Conservation (phyloP, 495 filamentous ascomycete species). For the Lasiosphaeria miniovina region DNA sequence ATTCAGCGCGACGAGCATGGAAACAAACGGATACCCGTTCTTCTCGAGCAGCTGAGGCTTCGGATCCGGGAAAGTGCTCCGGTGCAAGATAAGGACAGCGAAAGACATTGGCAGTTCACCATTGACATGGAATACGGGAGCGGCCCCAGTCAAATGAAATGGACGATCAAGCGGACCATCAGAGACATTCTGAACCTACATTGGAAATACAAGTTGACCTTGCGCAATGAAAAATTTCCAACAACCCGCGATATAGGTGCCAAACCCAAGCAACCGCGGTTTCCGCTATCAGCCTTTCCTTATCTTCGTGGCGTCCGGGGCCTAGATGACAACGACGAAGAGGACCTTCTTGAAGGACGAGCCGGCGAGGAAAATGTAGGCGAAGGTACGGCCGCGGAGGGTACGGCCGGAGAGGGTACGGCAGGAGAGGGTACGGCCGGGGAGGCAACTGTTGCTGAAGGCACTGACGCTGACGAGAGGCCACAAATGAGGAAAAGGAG, state of each 20-base stretch:
- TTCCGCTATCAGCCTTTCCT: constrained; percentile 87
- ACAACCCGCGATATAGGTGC: constrained; percentile 35
- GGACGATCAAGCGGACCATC: constrained; percentile 84
- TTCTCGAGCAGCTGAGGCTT: constrained; percentile 93
- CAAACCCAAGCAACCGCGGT: constrained; percentile 74
- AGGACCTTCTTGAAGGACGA: constrained; percentile 59
- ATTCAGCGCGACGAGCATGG: constrained; percentile 96
- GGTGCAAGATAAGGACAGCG: constrained; percentile 59
- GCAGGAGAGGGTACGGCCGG: constrained; percentile 41
- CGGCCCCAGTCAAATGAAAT: constrained; percentile 93
- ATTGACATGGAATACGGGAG: constrained; percentile 96
- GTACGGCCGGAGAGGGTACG: constrained; percentile 50
- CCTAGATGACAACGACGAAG: constrained; percentile 76
- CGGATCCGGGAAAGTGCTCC: constrained; percentile 72
- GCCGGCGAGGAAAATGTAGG: constrained; percentile 35
- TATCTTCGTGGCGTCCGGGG: constrained; percentile 82
- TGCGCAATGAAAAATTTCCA: constrained; percentile 75
- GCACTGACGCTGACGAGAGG: constrained; percentile 40
- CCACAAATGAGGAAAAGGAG: constrained; percentile 53
- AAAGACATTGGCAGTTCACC: constrained; percentile 81
- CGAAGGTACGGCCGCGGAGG: constrained; percentile 35
- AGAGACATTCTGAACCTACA: constrained; percentile 92
- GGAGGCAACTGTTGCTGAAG: constrained; percentile 40
- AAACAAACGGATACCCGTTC: constrained; percentile 88
- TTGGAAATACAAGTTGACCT: constrained; percentile 81